These are phyloP conservation scores for Teunomyces kruisii DNA, from an alignment of 805 yeast species.

Conservation along the genomic window DNA sequence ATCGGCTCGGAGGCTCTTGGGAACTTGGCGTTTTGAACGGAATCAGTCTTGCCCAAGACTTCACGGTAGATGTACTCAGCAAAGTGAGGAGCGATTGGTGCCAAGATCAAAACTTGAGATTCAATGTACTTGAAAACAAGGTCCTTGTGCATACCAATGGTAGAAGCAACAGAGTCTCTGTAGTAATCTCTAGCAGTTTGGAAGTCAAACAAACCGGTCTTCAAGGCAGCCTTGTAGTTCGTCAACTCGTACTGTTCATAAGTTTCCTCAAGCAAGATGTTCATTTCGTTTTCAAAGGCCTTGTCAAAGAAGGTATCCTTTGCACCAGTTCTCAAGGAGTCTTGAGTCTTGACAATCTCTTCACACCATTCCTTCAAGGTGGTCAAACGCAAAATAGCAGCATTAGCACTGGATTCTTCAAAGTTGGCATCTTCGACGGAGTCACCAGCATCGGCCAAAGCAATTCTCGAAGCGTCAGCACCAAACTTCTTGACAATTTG, in stretches of 20 bases:
- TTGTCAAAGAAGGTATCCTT: conserved; percentile 68
- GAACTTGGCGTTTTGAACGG: conserved; percentile 76
- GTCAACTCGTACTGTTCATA: conserved; percentile 69
- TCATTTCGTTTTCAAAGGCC: conserved; percentile 94
- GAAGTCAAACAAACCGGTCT: conserved; percentile 88
- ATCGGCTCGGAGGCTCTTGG: conserved; percentile 74
- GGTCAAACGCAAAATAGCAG: conserved; percentile 90
- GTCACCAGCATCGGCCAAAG: conserved; percentile 98
- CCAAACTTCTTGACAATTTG: conserved; percentile 88
- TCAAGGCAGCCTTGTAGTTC: conserved; percentile 84
- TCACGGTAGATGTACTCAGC: conserved; percentile 89
- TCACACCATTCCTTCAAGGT: conserved; percentile 96
- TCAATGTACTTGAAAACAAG: conserved; percentile 81
- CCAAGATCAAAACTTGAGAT: conserved; percentile 75
- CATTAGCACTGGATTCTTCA: conserved; percentile 94
- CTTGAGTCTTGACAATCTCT: conserved; percentile 56
- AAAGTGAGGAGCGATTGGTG: conserved; percentile 96
- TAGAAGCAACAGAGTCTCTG: conserved; percentile 69
- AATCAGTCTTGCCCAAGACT: conserved; percentile 59
- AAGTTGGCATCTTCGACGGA: conserved; percentile 96
- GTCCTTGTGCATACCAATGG: conserved; percentile 75
- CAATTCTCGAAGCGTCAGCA: conserved; percentile 96
- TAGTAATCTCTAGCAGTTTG: conserved; percentile 95
- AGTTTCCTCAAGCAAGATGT: conserved; percentile 71
- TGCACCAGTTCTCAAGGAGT: conserved; percentile 49